Base-by-base conservation (phyloP, 2,329 filamentous ascomycete species). In the Atkinsonella texensis region DNA sequence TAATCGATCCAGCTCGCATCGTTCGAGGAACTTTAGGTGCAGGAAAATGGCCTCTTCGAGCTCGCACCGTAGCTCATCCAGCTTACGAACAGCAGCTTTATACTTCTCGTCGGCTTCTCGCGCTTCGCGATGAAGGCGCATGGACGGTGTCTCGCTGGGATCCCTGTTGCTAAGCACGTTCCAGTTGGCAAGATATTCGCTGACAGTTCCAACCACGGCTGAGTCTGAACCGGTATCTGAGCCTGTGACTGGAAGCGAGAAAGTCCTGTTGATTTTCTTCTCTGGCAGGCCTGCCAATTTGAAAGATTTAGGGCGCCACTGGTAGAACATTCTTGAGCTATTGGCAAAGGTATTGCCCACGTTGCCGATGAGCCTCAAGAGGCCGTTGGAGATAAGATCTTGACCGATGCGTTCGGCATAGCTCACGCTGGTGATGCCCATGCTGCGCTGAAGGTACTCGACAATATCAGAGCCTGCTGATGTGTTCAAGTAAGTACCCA, bases 341-440 rank as follows among this genome's bases (percentile, higher is more conserved):
- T 98, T 98, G 60, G 91, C 90, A 65, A 98, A 98, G 1, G 85
- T 88, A 70, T 81, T 97, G 54, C 93, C 93, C 50, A 98, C 90
- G 61, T 93, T 96, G 57, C 93, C 93, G 55, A 98, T 81, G 50
- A 98, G 75, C 49, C 93, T 83, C 62, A 98, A 73, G 64, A 96
- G 91, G 39, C 93, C 91, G 63, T 87, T 82, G 31, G 80, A 74
- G 49, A 96, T 84, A 58, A 98, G 75, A 65, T 98, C 93, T 70
- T 98, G 93, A 11, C 93, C 93, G 58, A 98, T 91, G 45, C 86
- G 80, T 75, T 98, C 93, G 10, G 93, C 88, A 63, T 96, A 93
- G 67, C 86, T 89, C 54, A 98, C 77, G 60, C 81, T 95, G 20
- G 82, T 85, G 17, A 87, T 85, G 52, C 80, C 82, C 83, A 97